Conservation (phyloP, 257 asterid species). For the Fraxinus anomala region DNA sequence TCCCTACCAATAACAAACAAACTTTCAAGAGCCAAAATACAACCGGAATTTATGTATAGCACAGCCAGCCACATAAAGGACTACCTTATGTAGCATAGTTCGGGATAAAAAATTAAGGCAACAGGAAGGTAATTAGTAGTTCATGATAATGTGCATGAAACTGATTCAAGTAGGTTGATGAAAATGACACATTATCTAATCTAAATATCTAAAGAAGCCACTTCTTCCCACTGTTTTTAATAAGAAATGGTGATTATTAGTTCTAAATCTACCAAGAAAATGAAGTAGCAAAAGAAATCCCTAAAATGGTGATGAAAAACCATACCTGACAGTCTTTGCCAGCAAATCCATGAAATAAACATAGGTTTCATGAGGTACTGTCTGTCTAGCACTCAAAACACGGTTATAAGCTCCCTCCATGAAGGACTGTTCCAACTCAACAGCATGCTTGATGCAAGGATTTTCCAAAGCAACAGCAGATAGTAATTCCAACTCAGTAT, state of each 20-base stretch:
- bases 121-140: background rate
- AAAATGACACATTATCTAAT: background rate
- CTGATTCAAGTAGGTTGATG: background rate
- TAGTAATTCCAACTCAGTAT: slow-evolving; percentile 90
- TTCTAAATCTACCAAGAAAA: background rate
- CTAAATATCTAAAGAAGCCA: background rate
- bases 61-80: background rate
- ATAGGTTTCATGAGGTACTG: slow-evolving; percentile 86
- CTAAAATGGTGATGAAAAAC: background rate
- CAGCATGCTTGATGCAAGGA: slow-evolving; percentile 91
- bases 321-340: slow-evolving; percentile 90
- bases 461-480: slow-evolving; percentile 79
- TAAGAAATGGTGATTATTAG: background rate
- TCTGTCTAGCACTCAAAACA: slow-evolving; percentile 85
- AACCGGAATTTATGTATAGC: background rate
- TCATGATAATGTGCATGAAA: background rate
- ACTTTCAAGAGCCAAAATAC: slow-evolving; percentile 16
- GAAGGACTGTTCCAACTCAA: slow-evolving; percentile 93
- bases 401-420: slow-evolving; percentile 99
- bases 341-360: slow-evolving; percentile 94
- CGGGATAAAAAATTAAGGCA: background rate
- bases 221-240: background rate
- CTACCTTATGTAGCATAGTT: background rate
- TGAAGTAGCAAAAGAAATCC: background rate
- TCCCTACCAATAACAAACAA: slow-evolving; percentile 53